These are phyloP conservation scores for Atkinsonella hypoxylon DNA, from an alignment of 2,329 filamentous ascomycete species.

Conservation along the genomic window DNA sequence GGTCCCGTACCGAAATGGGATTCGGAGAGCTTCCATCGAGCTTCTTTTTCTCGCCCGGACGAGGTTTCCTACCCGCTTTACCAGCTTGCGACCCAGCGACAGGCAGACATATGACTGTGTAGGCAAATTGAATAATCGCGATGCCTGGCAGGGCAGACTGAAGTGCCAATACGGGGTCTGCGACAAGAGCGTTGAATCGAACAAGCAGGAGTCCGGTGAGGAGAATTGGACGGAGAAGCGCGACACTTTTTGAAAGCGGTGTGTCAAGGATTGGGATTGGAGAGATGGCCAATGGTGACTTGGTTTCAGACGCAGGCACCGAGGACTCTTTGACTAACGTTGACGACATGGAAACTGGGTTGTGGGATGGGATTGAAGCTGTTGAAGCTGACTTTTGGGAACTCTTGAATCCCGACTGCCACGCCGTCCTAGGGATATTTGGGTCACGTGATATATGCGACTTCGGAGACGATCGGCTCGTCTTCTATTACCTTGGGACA, in stretches of 20 bases:
- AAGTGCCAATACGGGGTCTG: slow-evolving; percentile 56
- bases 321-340: slow-evolving; percentile 19
- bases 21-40: slow-evolving; percentile 30
- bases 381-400: neutral
- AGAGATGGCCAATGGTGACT: slow-evolving; percentile 18
- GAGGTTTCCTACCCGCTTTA: slow-evolving; percentile 34
- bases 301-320: slow-evolving; percentile 18
- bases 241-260: slow-evolving; percentile 35
- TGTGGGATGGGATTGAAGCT: slow-evolving; percentile 17
- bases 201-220: slow-evolving; percentile 52
- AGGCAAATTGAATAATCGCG: slow-evolving; percentile 49
- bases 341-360: slow-evolving; percentile 27
- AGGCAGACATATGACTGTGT: slow-evolving; percentile 52
- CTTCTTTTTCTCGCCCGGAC: slow-evolving; percentile 44
- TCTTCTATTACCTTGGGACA: too few relatives aligned
- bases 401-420: too few relatives aligned
- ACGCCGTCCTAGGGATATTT: neutral
- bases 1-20: slow-evolving; percentile 30
- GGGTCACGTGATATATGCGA: neutral
- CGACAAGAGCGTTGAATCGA: slow-evolving; percentile 55
- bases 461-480: too few relatives aligned
- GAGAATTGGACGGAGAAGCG: slow-evolving; percentile 55
- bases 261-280: slow-evolving; percentile 27
- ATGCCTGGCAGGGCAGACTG: slow-evolving; percentile 49
- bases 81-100: slow-evolving; percentile 36